Percentiles rank a stretch among this genome's conserved stretches.
These are phyloP conservation scores for Fonsecaea multimorphosa DNA, from an alignment of 2,329 filamentous ascomycete genomes.

Conservation along the genomic window DNA sequence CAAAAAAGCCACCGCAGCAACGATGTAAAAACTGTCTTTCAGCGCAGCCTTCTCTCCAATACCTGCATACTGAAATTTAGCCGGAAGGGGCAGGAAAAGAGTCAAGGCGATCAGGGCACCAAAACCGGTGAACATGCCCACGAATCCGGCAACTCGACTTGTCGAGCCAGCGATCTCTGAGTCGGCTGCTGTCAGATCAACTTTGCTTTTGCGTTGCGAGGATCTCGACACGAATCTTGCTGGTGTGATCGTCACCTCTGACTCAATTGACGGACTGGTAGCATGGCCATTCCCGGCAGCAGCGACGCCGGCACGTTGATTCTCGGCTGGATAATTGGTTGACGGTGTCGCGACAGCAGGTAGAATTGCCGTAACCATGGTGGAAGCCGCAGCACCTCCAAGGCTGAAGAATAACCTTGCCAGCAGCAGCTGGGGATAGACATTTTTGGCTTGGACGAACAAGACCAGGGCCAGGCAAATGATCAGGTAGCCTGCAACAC, in stretches of 20 bases:
- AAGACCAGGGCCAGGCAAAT: conserved; percentile 77
- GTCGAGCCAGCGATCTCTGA: conserved; percentile 49
- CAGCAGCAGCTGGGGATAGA: conserved; percentile 87
- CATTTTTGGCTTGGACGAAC: conserved; percentile 83
- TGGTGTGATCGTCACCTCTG: conserved; percentile 66
- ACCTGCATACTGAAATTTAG: conserved; percentile 75
- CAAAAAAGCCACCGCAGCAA: conserved; percentile 72
- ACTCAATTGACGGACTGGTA: conserved; percentile 60
- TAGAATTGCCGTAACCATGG: conserved; percentile 96
- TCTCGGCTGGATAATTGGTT: conserved; percentile 36
- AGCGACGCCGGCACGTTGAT: conserved; percentile 5
- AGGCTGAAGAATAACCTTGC: conserved; percentile 86
- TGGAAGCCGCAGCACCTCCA: conserved; percentile 90
- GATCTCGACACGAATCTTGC: conserved; percentile 48
- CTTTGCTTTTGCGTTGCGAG: conserved; percentile 22
- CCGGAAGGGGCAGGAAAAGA: conserved; percentile 85
- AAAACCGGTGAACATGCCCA: conserved; percentile 90
- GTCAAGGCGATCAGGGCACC: conserved; percentile 84
- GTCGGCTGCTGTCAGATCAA: conserved; percentile 26
- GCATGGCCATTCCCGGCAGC: conserved; percentile 46
- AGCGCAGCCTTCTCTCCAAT: conserved; percentile 76
- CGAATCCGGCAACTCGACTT: conserved; percentile 78
- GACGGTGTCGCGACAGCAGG: conserved; percentile 63
- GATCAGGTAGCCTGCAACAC: conserved; percentile 78
- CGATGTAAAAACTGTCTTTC: conserved; percentile 84